These are phyloP conservation scores for Chrysosporium queenslandicum DNA, from an alignment of 2,329 filamentous ascomycete species.

Conservation along the genomic window DNA sequence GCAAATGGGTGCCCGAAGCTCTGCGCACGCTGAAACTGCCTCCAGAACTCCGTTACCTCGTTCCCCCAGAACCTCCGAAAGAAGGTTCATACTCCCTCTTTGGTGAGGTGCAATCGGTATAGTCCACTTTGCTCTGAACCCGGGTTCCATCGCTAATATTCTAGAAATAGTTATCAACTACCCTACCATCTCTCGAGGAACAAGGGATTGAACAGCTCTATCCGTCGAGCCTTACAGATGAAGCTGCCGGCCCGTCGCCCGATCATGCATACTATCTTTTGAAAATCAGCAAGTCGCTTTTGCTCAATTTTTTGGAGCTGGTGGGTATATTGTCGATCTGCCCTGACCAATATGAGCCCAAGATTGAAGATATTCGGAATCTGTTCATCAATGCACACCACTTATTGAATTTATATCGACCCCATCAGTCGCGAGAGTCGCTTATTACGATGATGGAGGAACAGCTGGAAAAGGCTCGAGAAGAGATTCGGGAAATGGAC, in stretches of 20 bases:
- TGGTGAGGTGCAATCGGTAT: constrained; percentile 53
- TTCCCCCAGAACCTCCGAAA: constrained; percentile 67
- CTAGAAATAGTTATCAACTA: constrained; percentile 42
- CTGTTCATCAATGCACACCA: constrained; percentile 88
- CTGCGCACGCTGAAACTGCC: constrained; percentile 46
- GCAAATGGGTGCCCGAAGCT: constrained; percentile 28
- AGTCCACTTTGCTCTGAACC: no score
- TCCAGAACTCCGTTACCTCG: constrained; percentile 61
- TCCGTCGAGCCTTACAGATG: constrained; percentile 40
- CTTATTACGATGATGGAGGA: constrained; percentile 81
- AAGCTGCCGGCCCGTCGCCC: constrained; percentile 37
- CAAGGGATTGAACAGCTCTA: constrained; percentile 63
- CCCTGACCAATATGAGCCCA: constrained; percentile 57
- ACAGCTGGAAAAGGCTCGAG: constrained; percentile 60
- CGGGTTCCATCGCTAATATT: constrained; percentile 17
- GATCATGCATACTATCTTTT: constrained; percentile 55
- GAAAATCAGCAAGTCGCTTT: constrained; percentile 68
- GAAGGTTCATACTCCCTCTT: constrained; percentile 66
- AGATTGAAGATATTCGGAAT: constrained; percentile 67
- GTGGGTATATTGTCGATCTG: constrained; percentile 59
- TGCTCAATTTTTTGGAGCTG: constrained; percentile 83
- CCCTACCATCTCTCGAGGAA: constrained; percentile 57
- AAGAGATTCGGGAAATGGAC: constrained; percentile 69
- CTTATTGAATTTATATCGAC: constrained; percentile 85
- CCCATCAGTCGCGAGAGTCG: constrained; percentile 82